phyloP scores from a whole-genome alignment of 1,284 basidiomycete genomes.

The Ustilago curta region DNA sequence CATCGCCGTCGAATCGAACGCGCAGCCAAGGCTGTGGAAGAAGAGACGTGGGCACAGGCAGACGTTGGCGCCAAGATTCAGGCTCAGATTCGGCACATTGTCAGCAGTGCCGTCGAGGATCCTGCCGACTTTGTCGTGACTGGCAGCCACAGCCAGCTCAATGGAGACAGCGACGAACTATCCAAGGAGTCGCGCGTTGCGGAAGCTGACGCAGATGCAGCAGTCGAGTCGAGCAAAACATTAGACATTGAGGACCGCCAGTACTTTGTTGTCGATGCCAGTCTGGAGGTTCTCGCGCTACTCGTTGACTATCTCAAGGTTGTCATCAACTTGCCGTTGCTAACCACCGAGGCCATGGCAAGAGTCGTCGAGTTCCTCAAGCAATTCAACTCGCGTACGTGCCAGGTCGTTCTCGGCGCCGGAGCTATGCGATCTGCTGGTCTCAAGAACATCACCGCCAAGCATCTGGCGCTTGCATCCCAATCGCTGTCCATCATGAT shows the following conservation, averaged over 20 bases:
- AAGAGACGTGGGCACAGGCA: conserved; percentile 86
- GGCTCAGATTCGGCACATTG: conserved; percentile 78
- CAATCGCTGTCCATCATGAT: conserved; percentile 94
- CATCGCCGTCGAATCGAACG: conserved; percentile 84
- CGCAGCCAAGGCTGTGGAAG: conserved; percentile 89
- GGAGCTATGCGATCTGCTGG: conserved; percentile 98
- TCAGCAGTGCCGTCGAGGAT: conserved; percentile 85
- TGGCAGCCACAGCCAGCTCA: conserved; percentile 11
- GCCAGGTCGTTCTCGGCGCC: conserved; percentile 96
- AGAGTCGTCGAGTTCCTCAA: conserved; percentile 92
- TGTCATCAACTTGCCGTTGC: conserved; percentile 85
- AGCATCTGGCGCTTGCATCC: conserved; percentile 91
- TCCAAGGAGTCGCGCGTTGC: not conserved
- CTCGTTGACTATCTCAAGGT: conserved; percentile 88
- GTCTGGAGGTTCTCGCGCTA: conserved; percentile 80
- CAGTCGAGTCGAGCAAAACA: conserved; percentile 72
- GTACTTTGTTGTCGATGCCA: conserved; percentile 79
- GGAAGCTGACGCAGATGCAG: conserved; percentile 6
- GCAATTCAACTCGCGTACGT: conserved; percentile 93
- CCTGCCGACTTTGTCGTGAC: conserved; percentile 73
- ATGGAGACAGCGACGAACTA: not conserved
- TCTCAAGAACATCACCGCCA: conserved; percentile 97
- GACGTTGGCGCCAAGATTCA: conserved; percentile 81
- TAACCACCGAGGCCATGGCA: conserved; percentile 93
- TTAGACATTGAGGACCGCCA: conserved; percentile 80